These are phyloP conservation scores for Solanum neorickii DNA, from an alignment of 257 asterid genomes.

Conservation along the genomic window DNA sequence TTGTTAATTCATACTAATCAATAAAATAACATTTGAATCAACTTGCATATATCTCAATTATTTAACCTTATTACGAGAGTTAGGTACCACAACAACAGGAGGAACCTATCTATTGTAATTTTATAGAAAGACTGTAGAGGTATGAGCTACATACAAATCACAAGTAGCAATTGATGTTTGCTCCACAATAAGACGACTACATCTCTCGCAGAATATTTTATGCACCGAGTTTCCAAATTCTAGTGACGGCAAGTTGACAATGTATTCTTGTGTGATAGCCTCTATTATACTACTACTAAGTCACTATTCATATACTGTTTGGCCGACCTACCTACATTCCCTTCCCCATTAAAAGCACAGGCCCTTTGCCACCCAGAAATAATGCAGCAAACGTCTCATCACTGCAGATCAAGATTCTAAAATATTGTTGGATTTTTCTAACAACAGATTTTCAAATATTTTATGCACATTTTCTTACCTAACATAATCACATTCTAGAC, in stretches of 20 bases:
- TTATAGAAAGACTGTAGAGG: too few relatives aligned
- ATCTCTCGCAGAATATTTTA: background rate
- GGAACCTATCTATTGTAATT: too few relatives aligned
- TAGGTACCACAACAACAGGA: too few relatives aligned
- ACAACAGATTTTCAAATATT: background rate
- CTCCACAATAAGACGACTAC: background rate
- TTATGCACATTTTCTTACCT: background rate
- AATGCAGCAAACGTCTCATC: background rate
- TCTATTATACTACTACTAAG: background rate
- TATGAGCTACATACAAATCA: background rate
- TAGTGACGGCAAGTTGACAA: background rate
- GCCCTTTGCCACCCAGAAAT: background rate
- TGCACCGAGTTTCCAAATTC: background rate
- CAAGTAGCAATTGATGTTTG: too few relatives aligned
- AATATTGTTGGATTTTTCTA: background rate
- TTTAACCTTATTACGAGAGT: background rate
- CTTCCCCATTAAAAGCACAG: background rate
- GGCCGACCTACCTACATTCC: background rate
- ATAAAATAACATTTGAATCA: background rate
- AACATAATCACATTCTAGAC: background rate
- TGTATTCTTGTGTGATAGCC: background rate
- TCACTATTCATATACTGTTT: background rate
- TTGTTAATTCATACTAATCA: background rate
- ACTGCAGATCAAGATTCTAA: background rate
- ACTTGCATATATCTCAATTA: background rate